Conservation (phyloP, 768 basidiomycete species). For the Agaricus subrufescens region DNA sequence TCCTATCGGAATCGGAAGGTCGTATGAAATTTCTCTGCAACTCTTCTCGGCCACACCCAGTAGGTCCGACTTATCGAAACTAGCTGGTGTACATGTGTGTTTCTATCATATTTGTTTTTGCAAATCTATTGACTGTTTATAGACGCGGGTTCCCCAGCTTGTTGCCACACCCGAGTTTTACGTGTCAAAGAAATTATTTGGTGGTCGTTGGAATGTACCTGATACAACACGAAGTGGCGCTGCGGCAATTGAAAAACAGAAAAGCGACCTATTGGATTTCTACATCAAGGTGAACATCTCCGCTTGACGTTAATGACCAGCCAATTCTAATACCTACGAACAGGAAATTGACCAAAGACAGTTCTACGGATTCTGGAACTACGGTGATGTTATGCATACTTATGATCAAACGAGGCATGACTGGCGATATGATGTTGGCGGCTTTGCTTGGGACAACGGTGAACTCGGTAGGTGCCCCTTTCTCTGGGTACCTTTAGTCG, state of each 20-base stretch:
- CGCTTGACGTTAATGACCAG: background rate
- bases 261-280: constrained; percentile 31
- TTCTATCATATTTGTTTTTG: background rate
- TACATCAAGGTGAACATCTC: constrained; percentile 23
- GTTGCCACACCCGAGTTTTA: constrained; percentile 30
- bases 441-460: constrained; percentile 34
- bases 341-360: constrained; percentile 29
- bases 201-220: constrained; percentile 32
- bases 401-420: constrained; percentile 35
- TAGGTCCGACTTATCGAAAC: constrained; percentile 20
- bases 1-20: constrained; percentile 31
- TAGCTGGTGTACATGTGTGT: constrained; percentile 26
- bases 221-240: constrained; percentile 26
- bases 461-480: constrained; percentile 22
- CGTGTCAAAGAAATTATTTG: constrained; percentile 29
- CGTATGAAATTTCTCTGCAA: constrained; percentile 30
- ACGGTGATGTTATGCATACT: constrained; percentile 35
- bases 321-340: background rate
- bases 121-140: background rate
- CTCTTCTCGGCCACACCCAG: constrained; percentile 29
- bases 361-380: constrained; percentile 36
- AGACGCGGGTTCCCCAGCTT: constrained; percentile 29
- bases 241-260: constrained; percentile 27
- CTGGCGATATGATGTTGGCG: constrained; percentile 35
- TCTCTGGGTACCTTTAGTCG: background rate